A percentile compares a stretch with the other conserved stretches of the same genome.
Evolutionary conservation across 163 green algal species (phyloP).

Genomic region (Trebouxia gelatinosa): DNA sequence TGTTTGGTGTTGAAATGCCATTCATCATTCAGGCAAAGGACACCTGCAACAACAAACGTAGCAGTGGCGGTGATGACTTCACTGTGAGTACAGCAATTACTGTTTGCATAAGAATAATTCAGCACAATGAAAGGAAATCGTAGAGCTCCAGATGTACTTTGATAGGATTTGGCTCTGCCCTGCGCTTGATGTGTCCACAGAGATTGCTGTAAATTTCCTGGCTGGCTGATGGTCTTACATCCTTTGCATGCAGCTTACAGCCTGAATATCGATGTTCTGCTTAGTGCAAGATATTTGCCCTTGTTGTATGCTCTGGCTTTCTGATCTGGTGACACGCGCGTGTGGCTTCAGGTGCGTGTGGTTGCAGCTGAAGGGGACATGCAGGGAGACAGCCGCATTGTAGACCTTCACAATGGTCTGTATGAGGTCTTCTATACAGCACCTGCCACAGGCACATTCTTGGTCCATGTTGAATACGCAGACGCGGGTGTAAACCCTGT

Average conservation of each 20-base stretch:
- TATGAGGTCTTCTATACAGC: conserved; percentile 69
- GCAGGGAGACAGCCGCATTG: conserved; percentile 54
- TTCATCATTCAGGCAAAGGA: conserved; percentile 82
- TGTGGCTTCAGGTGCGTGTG: conserved; percentile 31
- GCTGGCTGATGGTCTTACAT: too few relatives aligned
- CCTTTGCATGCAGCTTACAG: too few relatives aligned
- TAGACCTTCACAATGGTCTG: conserved; percentile 69
- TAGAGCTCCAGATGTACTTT: too few relatives aligned
- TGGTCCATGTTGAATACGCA: conserved; percentile 66
- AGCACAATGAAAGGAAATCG: too few relatives aligned
- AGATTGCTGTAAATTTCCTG: too few relatives aligned
- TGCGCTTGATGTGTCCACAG: too few relatives aligned
- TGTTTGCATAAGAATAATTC: too few relatives aligned
- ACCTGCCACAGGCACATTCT: conserved; percentile 57
- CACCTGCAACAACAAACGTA: conserved; percentile 75
- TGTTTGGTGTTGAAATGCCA: conserved; percentile 73
- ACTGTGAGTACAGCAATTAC: conserved; percentile 49
- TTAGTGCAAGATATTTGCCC: not conserved
- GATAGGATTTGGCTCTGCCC: too few relatives aligned
- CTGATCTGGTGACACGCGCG: not conserved
- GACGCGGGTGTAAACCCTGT: conserved; percentile 60
- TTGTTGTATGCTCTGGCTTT: not conserved
- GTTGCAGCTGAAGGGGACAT: conserved; percentile 34
- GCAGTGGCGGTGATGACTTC: conserved; percentile 76
- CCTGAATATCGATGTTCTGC: too few relatives aligned